Conservation (phyloP, 2,329 filamentous ascomycete species). For the Aspergillus quadrilineatus region DNA sequence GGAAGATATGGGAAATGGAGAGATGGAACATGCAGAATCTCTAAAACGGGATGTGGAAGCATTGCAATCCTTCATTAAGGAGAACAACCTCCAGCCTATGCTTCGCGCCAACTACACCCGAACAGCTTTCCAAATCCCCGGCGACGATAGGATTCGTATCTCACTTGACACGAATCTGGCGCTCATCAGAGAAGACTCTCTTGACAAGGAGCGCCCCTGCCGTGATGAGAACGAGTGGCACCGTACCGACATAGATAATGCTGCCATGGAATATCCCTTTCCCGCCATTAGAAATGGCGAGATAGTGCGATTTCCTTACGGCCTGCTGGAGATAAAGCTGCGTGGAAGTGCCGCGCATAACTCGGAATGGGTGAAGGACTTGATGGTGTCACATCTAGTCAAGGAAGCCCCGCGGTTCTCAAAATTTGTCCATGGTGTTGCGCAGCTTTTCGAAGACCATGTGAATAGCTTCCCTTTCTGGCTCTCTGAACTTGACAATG, state of each 20-base stretch:
- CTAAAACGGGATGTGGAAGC: slow-evolving; percentile 71
- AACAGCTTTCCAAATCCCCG: slow-evolving; percentile 93
- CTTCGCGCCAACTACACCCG: slow-evolving; percentile 90
- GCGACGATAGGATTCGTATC: slow-evolving; percentile 84
- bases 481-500: slow-evolving; percentile 85
- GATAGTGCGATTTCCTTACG: slow-evolving; percentile 85
- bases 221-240: slow-evolving; percentile 89
- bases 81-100: slow-evolving; percentile 76
- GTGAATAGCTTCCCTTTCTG: slow-evolving; percentile 97
- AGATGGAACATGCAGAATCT: slow-evolving; percentile 63
- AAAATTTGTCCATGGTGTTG: slow-evolving; percentile 93
- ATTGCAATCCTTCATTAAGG: slow-evolving; percentile 76
- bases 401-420: slow-evolving; percentile 88
- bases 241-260: slow-evolving; percentile 80
- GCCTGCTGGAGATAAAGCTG: slow-evolving; percentile 89
- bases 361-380: slow-evolving; percentile 82
- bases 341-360: slow-evolving; percentile 58
- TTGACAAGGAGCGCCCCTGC: slow-evolving; percentile 82
- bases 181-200: slow-evolving; percentile 72
- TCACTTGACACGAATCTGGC: slow-evolving; percentile 91
- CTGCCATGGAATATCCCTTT: slow-evolving; percentile 83
- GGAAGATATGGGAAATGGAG: slow-evolving; percentile 68
- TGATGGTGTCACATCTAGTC: slow-evolving; percentile 90
- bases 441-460: slow-evolving; percentile 88
- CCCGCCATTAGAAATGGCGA: slow-evolving; percentile 84